Evolutionary conservation across 1,284 basidiomycete species (phyloP).

Genomic region (Cutaneotrichosporon mucoides): DNA sequence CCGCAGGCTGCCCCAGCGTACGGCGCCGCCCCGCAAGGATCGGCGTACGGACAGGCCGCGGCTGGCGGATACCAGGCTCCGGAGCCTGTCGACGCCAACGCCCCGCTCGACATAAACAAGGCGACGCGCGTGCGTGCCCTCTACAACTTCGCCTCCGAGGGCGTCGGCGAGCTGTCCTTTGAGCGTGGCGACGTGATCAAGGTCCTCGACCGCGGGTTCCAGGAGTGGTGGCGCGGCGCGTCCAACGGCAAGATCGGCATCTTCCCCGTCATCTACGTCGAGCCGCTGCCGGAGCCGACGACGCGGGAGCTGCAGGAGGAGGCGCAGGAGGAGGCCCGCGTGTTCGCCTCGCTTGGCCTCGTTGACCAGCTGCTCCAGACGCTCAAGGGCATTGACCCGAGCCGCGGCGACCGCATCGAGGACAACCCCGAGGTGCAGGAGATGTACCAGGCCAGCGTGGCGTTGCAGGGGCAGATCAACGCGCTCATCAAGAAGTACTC

Average conservation of each 20-base stretch:
- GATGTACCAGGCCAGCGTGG: slow-evolving; percentile 83
- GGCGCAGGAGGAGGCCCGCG: slow-evolving; percentile 80
- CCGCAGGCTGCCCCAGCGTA: not conserved
- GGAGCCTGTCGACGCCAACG: slow-evolving; percentile 19
- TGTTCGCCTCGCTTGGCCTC: slow-evolving; percentile 58
- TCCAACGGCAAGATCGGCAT: slow-evolving; percentile 89
- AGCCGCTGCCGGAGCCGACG: slow-evolving; percentile 82
- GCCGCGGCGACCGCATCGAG: slow-evolving; percentile 73
- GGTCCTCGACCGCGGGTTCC: slow-evolving; percentile 90
- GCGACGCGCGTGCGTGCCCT: slow-evolving; percentile 87
- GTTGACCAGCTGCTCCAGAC: slow-evolving; percentile 83
- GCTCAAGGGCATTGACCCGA: slow-evolving; percentile 70
- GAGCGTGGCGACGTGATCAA: slow-evolving; percentile 93
- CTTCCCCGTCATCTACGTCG: slow-evolving; percentile 97
- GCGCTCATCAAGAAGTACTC: slow-evolving; percentile 93
- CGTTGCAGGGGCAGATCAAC: slow-evolving; percentile 87
- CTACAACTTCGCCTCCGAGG: slow-evolving; percentile 83
- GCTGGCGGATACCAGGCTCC: too few species aligned
- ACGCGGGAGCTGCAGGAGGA: slow-evolving; percentile 73
- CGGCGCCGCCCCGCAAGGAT: too few species aligned
- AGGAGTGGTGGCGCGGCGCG: slow-evolving; percentile 98
- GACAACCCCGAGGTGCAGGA: slow-evolving; percentile 94
- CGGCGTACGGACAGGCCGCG: too few species aligned
- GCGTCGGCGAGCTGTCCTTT: slow-evolving; percentile 88
- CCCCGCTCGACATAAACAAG: slow-evolving; percentile 45